Evolutionary conservation across 148 eudicot species (phyloP), one percentile per base, ranked within the genome.

Genomic region (Spergularia bocconei): DNA sequence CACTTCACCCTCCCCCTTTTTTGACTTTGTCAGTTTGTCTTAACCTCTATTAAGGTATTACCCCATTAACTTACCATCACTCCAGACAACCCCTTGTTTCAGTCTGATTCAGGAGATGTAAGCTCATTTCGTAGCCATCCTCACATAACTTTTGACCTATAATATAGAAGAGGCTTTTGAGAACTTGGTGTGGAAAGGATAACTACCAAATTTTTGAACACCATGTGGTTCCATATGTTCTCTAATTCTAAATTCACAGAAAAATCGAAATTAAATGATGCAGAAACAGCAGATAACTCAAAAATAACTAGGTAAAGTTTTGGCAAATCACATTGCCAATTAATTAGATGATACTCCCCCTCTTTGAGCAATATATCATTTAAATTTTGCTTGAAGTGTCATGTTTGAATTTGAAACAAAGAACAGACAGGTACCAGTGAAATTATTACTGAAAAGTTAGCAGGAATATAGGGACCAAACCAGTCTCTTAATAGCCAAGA

Each of bases 381-480:
- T 10, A 20, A 20, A 7, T n/a, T 56, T 11, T n/a, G 3, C 47
- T 63, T 38, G 5, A 11, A 29, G 47, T 5, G 67, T 33, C 47
- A 44, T 5, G 47, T 36, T 62, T 16, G 25, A 39, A n/a, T 65
- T 38, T 6, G 21, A 67, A 68, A 48, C 16, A 21, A 5, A 20
- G 36, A 48, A 38, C 58, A 69, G 13, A 14, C 13, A 8, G 4
- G 70, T 25, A 48, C 33, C 70, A 44, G 70, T 5, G 36, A 67
- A 41, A 66, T 66, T 10, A 41, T n/a, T 38, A 15, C 53, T 66
- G 70, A n/a, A 44, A 44, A 67, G 70, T 19, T 54, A 47, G 16
- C 71, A 53, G 60, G 55, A 25, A 69, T 23, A 52, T 53, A 29
- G 23, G 72, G 60, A 69, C 60, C 67, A 63, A 63, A 33, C 44